These are phyloP conservation scores for Colletotrichum plurivorum DNA, from an alignment of 2,329 filamentous ascomycete species.

Conservation along the genomic window DNA sequence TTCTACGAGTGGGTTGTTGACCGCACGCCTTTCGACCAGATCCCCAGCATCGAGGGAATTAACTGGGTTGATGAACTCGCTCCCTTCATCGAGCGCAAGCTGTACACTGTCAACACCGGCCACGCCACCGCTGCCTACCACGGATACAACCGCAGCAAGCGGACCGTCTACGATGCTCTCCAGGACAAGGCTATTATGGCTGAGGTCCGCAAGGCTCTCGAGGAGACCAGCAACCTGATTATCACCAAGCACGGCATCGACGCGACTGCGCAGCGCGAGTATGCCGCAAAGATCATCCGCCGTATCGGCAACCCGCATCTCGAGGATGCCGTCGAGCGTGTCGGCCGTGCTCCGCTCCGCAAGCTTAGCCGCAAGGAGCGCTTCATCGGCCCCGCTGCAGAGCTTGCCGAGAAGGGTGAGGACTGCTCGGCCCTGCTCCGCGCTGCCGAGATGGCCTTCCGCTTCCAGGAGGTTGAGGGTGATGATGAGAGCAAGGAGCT, in stretches of 20 bases:
- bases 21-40: conserved; percentile 82
- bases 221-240: conserved; percentile 90
- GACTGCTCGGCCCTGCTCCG: conserved; percentile 81
- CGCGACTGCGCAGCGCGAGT: conserved; percentile 82
- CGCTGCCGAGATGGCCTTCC: conserved; percentile 91
- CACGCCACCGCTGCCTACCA: conserved; percentile 98
- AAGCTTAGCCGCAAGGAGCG: conserved; percentile 97
- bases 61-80: conserved; percentile 93
- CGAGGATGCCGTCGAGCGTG: conserved; percentile 93
- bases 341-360: conserved; percentile 92
- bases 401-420: conserved; percentile 86
- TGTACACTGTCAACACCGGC: conserved; percentile 99
- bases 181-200: conserved; percentile 84
- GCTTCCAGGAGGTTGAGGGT: conserved; percentile 93
- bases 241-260: conserved; percentile 87
- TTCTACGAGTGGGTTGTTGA: conserved; percentile 99
- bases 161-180: conserved; percentile 90
- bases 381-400: conserved; percentile 91
- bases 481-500: conserved; percentile 92
- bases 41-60: conserved; percentile 86
- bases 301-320: conserved; percentile 95
- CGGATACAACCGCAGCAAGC: conserved; percentile 88
- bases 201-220: conserved; percentile 83
- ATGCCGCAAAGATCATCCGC: conserved; percentile 91
- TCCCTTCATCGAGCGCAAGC: conserved; percentile 98